phyloP scores from a whole-genome alignment of 495 filamentous ascomycete genomes.

The Chaetomium tenue region DNA sequence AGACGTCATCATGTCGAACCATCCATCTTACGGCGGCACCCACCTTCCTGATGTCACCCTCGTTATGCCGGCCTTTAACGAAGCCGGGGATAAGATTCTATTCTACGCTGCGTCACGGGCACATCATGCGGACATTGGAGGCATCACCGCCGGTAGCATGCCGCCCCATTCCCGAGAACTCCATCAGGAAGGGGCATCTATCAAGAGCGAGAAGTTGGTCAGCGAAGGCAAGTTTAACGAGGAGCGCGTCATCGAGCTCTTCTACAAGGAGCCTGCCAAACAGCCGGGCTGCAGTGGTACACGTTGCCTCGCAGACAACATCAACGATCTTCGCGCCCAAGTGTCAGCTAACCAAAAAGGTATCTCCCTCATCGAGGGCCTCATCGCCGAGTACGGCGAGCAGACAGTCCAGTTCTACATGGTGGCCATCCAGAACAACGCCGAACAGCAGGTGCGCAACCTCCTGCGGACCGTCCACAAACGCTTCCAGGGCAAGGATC shows the following conservation, averaged over 20 bases:
- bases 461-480: conserved; percentile 78
- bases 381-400: conserved; percentile 89
- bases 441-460: conserved; percentile 78
- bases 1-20: conserved; percentile 94
- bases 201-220: conserved; percentile 92
- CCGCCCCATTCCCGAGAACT: conserved; percentile 90
- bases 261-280: conserved; percentile 78
- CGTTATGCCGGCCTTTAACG: conserved; percentile 83
- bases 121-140: conserved; percentile 96
- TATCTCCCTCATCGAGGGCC: conserved; percentile 78
- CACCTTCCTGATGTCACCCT: conserved; percentile 90
- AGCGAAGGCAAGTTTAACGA: conserved; percentile 89
- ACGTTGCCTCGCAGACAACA: conserved; percentile 84
- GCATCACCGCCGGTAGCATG: conserved; percentile 95
- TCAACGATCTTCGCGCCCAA: conserved; percentile 95
- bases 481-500: conserved; percentile 71
- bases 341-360: conserved; percentile 96
- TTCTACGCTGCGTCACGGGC: conserved; percentile 96
- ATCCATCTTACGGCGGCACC: conserved; percentile 85
- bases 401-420: conserved; percentile 95
- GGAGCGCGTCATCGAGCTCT: conserved; percentile 74
- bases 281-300: conserved; percentile 88
- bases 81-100: conserved; percentile 75
- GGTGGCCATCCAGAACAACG: conserved; percentile 88
- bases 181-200: conserved; percentile 90